Percentiles rank a stretch among this genome's conserved stretches.
phyloP scores from a whole-genome alignment of 1,284 basidiomycete species.

The Waitea zeae region DNA sequence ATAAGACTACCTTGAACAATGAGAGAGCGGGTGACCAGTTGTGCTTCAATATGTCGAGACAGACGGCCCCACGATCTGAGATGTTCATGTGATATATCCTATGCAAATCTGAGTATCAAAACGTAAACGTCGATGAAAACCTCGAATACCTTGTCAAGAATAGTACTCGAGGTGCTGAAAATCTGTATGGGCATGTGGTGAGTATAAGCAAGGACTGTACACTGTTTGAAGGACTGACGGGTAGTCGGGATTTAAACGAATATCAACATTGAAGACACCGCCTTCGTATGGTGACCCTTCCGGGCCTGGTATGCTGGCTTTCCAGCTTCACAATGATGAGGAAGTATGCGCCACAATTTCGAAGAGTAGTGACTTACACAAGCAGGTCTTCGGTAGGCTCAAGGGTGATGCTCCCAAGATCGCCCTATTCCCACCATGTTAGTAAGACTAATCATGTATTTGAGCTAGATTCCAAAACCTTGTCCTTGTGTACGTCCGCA shows the following conservation, averaged over 20 bases:
- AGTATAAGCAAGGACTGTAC: constrained; percentile 3
- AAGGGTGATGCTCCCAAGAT: constrained; percentile 61
- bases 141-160: constrained; percentile 50
- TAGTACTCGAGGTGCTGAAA: constrained; percentile 65
- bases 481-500: constrained; percentile 69
- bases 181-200: constrained; percentile 25
- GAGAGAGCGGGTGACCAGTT: constrained; percentile 87
- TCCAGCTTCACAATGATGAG: constrained; percentile 11
- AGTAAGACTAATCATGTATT: no score
- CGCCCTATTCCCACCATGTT: no score
- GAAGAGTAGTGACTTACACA: background rate
- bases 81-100: constrained; percentile 94
- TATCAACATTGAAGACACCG: constrained; percentile 65
- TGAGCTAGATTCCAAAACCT: no score
- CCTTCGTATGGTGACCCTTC: constrained; percentile 80
- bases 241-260: constrained; percentile 61
- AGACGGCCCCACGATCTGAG: constrained; percentile 53
- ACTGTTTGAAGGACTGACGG: constrained; percentile 31
- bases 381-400: constrained; percentile 29
- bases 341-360: constrained; percentile 10
- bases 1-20: constrained; percentile 81
- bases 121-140: background rate
- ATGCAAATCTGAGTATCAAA: background rate
- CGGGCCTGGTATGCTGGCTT: constrained; percentile 52
- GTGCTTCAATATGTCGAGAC: constrained; percentile 73